These are phyloP conservation scores for Prosopis cineraria DNA, from an alignment of 306 rosid species.

Conservation along the genomic window DNA sequence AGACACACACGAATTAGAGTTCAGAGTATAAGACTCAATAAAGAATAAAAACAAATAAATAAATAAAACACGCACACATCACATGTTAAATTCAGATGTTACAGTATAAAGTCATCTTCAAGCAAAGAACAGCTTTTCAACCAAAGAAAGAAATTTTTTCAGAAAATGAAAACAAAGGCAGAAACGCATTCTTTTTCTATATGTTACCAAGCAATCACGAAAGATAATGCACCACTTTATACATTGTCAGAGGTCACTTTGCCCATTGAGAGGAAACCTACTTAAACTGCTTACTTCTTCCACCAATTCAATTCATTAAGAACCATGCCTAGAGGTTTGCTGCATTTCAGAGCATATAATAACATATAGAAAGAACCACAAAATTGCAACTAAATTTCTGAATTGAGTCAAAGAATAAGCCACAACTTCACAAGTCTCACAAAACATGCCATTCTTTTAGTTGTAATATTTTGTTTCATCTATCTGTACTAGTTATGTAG, in stretches of 20 bases:
- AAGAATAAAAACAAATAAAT: neutral
- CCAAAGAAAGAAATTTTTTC: slow-evolving; percentile 26
- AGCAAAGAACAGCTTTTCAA: neutral
- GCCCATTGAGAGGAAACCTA: slow-evolving; percentile 1
- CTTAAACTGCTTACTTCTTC: slow-evolving; percentile 18
- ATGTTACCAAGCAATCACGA: neutral
- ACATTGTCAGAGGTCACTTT: neutral
- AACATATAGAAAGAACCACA: neutral
- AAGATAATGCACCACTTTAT: neutral
- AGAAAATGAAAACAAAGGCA: neutral
- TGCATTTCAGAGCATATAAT: neutral
- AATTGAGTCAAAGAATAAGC: neutral
- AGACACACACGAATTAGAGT: neutral
- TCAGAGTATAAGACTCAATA: neutral
- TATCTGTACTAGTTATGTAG: neutral
- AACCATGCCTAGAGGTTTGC: neutral
- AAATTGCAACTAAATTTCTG: slow-evolving; percentile 8
- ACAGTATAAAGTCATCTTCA: neutral
- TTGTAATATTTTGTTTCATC: neutral
- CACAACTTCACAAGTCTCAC: neutral
- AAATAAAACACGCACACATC: neutral
- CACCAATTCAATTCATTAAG: neutral
- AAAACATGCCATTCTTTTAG: neutral
- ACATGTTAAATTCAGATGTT: neutral
- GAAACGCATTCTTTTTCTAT: neutral